Evolutionary conservation across 2,329 filamentous ascomycete species (phyloP), one percentile per base, ranked within the genome.

Genomic region (Arthrinium puccinioides): DNA sequence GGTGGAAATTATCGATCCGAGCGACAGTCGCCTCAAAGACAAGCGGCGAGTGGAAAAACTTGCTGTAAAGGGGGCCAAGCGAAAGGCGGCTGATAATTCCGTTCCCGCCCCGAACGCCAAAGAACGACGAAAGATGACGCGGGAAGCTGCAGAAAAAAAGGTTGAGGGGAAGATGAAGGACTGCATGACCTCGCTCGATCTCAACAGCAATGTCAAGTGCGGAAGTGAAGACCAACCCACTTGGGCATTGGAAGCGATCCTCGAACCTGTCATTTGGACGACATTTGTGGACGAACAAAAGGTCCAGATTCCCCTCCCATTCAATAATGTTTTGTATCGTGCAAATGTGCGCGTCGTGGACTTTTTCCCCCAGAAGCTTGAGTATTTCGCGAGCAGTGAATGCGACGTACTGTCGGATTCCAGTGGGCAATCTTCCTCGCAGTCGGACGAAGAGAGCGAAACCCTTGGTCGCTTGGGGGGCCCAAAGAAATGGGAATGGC

Each of bases 331-430:
- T 39, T 84, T 78, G 28, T 88, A 88, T 54, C 76, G 78, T 32
- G 67, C 77, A 16, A 69, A 72, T 23, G 80, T 86, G 24, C 81
- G 86, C n/a, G 81, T 94, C 2, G 72, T 94, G 24, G 86, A 95
- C 60, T 96, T 85, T 56, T 76, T 72, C 40, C 90, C 90, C 1
- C 61, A 69, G 3, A 68, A 69, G 1, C 62, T 96, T 2, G 73
- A 79, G 44, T 76, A 90, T 40, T 96, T 96, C 55, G 67, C 83
- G 4, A 59, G 57, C 21, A 61, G 57, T 15, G 70, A 79, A 20
- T 72, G 62, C 34, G 70, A 74, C 24, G 47, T 62, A 0, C 59
- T 82, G 10, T 72, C 70, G 1, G 70, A 69, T 39, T 49, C 48
- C 35, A 58, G 66, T 19, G 55, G 59, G 6, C 59, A 46, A 20